Base-by-base conservation (phyloP, 352 stramenopile species). In the Pythium aristosporum region DNA sequence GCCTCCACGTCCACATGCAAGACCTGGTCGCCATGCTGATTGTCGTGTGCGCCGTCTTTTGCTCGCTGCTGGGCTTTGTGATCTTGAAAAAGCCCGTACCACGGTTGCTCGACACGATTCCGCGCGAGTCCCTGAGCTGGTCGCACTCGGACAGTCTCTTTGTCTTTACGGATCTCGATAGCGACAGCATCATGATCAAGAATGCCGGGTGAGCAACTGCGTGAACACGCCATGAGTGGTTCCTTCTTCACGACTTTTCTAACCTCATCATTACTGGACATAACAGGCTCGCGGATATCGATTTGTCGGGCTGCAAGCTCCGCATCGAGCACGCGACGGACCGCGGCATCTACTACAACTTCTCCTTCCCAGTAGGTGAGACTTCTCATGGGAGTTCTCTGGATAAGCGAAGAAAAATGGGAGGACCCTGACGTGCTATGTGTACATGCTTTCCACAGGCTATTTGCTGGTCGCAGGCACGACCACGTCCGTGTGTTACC, bases 181-280 rank as follows among this genome's bases (percentile, higher is more conserved):
- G 52, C 46, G 58, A 67, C 32, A 68, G 51, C 21, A 64, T 71
- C 54, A 68, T 71, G 58, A 62, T 67, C 59, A 71, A 71, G 46
- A 68, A 67, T 20, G 59, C 58, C 13, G 57, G 58, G 65, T 71
- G 32, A 12, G 57, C 34, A 30, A 30, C 25, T 30, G 25, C 25
- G 25, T 30, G 25, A 5, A 30, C 25, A 30, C 25, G 5, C 25
- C 25, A 5, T 5, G 25, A 30, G 25, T 30, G 25, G 25, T 30
- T 30, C 25, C 25, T 30, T 30, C 25, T 30, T 5, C 25, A 30
- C 25, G 25, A 5, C 25, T 30, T 30, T 30, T 30, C 25, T 30
- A 30, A 30, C 25, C 25, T 5, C 25, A 30, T 5, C 25, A 30
- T 30, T 30, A 30, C 5, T 30, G 3, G 25, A 30, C 25, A 28